Evolutionary conservation across 495 filamentous ascomycete species (phyloP), one percentile per base, ranked within the genome.

Genomic region (Elaphomyces granulatus): DNA sequence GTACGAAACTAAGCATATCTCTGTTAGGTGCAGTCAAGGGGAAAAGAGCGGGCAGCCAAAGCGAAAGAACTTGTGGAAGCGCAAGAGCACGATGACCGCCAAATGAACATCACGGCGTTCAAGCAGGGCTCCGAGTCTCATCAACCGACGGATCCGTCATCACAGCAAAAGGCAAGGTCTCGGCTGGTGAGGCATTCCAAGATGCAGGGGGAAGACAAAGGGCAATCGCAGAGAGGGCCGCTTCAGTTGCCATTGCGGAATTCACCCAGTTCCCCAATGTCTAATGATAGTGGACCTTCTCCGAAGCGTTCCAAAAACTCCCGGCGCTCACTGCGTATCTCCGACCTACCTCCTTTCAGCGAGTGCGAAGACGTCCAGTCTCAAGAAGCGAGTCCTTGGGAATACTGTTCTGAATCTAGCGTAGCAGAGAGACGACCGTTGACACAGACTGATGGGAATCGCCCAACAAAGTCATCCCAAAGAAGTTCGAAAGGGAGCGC

Each of bases 31-130:
- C 59, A 65, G 45, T 51, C 56, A 8, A 43, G 67, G 21, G 57
- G 57, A 10, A 51, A 61, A 28, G 60, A 66, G 36, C 49, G 60
- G 36, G 52, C 63, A 18, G 52, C 59, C 15, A 66, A 64, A 42
- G 59, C 64, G n/a, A 57, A 58, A 9, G 66, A 72, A 37, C 66
- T 72, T 30, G 59, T 56, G 1, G 63, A 70, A 38, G 64, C 66
- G 12, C 66, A 70, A 41, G 60, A 70, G 32, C 64, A 70, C 15
- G 67, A 67, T 23, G 47, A 63, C 15, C 58, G 61, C 6, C 46
- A 70, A 6, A 68, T 70, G 60, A 51, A 46, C 14, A 59, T 72
- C 2, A 69, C 68, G 64, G 63, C 60, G 1, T 66, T 61, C 41
- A 57, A 49, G 9, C 46, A 44, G 30, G 20, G 42, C 17, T 38